phyloP scores from a whole-genome alignment of 495 filamentous ascomycete genomes.

The Lasiosphaeria miniovina region DNA sequence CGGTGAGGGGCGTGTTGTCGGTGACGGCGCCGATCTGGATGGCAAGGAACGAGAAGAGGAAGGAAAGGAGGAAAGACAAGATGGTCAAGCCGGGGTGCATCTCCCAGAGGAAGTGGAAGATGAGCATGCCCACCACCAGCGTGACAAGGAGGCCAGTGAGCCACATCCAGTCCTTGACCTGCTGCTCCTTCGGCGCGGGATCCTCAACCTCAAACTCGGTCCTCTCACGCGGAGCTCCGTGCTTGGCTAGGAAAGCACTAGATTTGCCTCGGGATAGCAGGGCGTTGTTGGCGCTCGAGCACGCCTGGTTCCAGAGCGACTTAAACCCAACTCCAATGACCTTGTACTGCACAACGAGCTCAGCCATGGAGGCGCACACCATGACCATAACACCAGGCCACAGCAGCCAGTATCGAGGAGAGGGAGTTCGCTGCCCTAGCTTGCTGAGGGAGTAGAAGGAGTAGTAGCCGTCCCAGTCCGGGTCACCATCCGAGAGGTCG shows the following conservation, averaged over 20 bases:
- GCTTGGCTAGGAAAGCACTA: constrained; percentile 45
- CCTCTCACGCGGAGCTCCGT: constrained; percentile 29
- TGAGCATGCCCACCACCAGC: constrained; percentile 54
- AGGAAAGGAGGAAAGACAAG: constrained; percentile 58
- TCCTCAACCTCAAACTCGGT: constrained; percentile 41
- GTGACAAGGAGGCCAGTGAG: constrained; percentile 47
- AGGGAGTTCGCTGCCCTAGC: constrained; percentile 45
- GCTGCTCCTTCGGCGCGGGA: constrained; percentile 50
- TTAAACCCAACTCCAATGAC: constrained; percentile 53
- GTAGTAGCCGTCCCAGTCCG: constrained; percentile 50
- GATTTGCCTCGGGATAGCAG: constrained; percentile 42
- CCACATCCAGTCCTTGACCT: constrained; percentile 65
- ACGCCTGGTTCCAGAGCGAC: constrained; percentile 47
- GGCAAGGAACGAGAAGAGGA: constrained; percentile 67
- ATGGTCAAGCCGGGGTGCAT: constrained; percentile 60
- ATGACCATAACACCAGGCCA: constrained; percentile 67
- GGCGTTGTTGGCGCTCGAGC: constrained; percentile 39
- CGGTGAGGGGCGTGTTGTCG: constrained; percentile 62
- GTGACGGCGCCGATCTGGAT: constrained; percentile 63
- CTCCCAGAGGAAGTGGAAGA: constrained; percentile 59
- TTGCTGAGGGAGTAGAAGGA: constrained; percentile 49
- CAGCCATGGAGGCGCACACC: constrained; percentile 59
- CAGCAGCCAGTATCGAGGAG: constrained; percentile 63
- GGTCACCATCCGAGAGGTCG: constrained; percentile 37
- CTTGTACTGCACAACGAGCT: constrained; percentile 60